Conservation (phyloP, 2,329 filamentous ascomycete genomes). For the Sordariomycetes sp. region DNA sequence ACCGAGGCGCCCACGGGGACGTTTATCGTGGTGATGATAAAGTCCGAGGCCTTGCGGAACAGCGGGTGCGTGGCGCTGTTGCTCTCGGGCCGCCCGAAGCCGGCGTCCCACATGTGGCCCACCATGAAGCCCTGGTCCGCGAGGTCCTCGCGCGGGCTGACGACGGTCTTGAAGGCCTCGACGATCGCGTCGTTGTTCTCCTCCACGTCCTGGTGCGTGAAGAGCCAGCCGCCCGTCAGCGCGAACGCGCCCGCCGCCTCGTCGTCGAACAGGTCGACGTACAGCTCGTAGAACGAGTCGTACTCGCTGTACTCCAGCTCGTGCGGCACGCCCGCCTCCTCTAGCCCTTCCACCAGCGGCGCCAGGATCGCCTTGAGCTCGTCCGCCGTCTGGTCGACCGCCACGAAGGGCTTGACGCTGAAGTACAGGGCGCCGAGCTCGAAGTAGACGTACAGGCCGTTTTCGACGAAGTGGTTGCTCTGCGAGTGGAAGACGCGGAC, state of each 20-base stretch:
- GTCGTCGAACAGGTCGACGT: constrained; percentile 23
- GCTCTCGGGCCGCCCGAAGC: constrained; percentile 21
- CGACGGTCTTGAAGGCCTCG: constrained; percentile 20
- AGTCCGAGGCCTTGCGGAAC: constrained; percentile 21
- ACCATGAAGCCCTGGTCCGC: constrained; percentile 18
- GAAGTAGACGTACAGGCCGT: constrained; percentile 31
- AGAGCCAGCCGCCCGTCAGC: constrained; percentile 25
- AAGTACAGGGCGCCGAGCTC: constrained; percentile 26
- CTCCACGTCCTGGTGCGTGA: constrained; percentile 22
- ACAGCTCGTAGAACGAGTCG: constrained; percentile 22
- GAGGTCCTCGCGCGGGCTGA: constrained; percentile 16
- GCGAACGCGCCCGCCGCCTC: constrained; percentile 21
- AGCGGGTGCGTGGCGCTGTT: constrained; percentile 28
- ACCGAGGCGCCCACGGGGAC: constrained; percentile 25
- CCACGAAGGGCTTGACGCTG: constrained; percentile 25
- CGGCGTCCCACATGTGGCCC: constrained; percentile 26
- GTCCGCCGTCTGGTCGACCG: constrained; percentile 20
- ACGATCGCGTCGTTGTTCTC: constrained; percentile 22
- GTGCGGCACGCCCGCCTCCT: constrained; percentile 15
- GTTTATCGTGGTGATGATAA: constrained; percentile 20
- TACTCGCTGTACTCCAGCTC: constrained; percentile 17
- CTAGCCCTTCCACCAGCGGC: constrained; percentile 22
- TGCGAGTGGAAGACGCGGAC: constrained; percentile 35
- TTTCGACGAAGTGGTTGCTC: constrained; percentile 25
- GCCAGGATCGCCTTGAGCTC: constrained; percentile 22